These are phyloP conservation scores for Theobroma grandiflorum DNA, from an alignment of 441 rosid species.

Conservation along the genomic window DNA sequence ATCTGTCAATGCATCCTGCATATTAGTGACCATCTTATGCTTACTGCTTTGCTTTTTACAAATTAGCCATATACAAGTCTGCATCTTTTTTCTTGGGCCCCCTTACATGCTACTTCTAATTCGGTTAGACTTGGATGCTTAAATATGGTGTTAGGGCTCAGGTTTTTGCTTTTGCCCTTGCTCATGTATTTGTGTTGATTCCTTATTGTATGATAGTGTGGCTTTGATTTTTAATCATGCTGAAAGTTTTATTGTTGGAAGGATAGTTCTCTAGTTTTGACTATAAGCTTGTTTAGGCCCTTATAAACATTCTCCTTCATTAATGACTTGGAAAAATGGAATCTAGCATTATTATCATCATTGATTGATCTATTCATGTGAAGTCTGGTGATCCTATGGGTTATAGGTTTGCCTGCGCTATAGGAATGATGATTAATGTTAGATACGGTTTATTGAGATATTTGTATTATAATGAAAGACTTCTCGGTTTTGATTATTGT, in stretches of 20 bases:
- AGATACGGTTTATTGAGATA: not conserved
- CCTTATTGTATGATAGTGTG: not conserved
- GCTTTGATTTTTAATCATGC: not conserved
- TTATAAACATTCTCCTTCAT: not conserved
- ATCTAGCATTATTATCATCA: not conserved
- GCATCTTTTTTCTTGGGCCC: not conserved
- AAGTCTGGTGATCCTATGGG: not conserved
- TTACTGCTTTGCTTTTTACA: not conserved
- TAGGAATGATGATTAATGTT: not conserved
- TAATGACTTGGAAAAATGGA: not conserved
- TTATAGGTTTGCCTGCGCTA: not conserved
- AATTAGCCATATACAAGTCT: not conserved
- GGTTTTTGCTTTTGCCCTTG: not conserved
- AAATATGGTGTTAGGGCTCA: not conserved
- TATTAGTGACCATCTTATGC: not conserved
- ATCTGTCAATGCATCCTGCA: not conserved
- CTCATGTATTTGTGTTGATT: not conserved
- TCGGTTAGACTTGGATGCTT: not conserved
- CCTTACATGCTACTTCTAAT: not conserved
- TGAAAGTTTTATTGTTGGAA: not conserved
- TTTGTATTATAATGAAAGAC: not conserved
- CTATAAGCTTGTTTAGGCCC: not conserved
- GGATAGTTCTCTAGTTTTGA: not conserved
- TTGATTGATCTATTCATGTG: not conserved
- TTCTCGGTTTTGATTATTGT: not conserved